These are phyloP conservation scores for Alternaria novae-zelandiae DNA, from an alignment of 2,329 filamentous ascomycete species.

Conservation along the genomic window DNA sequence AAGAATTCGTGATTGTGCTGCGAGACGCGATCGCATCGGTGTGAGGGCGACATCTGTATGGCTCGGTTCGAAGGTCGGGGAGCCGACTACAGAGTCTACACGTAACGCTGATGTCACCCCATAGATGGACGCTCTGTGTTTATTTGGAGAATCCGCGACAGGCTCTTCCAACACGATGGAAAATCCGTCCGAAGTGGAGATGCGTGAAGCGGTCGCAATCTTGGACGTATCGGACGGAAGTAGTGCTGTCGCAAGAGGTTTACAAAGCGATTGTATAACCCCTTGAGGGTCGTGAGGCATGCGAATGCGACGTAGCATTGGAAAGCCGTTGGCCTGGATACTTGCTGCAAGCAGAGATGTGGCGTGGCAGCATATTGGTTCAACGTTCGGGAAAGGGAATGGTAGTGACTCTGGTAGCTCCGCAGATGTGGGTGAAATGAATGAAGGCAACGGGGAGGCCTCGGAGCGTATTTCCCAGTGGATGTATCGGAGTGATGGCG, in stretches of 20 bases:
- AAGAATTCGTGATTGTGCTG: conserved; percentile 71
- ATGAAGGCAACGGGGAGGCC: conserved; percentile 23
- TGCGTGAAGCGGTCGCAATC: conserved; percentile 14
- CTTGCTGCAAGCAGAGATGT: conserved; percentile 69
- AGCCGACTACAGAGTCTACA: conserved; percentile 29
- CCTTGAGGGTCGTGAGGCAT: conserved; percentile 74
- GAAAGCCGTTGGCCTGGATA: conserved; percentile 68
- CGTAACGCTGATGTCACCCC: conserved; percentile 9
- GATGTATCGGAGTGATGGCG: conserved; percentile 57
- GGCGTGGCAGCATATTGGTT: conserved; percentile 59
- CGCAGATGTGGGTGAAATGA: conserved; percentile 7
- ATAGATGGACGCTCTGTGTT: neutral
- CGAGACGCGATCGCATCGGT: conserved; percentile 64
- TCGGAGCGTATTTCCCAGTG: conserved; percentile 64
- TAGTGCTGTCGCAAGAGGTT: conserved; percentile 63
- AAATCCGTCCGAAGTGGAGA: neutral
- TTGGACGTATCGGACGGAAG: conserved; percentile 48
- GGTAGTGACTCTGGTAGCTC: neutral
- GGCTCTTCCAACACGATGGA: neutral
- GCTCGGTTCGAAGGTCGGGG: conserved; percentile 10
- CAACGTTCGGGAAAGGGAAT: conserved; percentile 29
- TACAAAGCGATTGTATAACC: conserved; percentile 71
- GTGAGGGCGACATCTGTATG: conserved; percentile 27
- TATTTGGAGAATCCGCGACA: neutral
- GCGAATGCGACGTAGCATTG: conserved; percentile 64